Percentiles rank a stretch among this genome's conserved stretches.
Conservation (phyloP, 306 rosid genomes). For the Lotus japonicus region DNA sequence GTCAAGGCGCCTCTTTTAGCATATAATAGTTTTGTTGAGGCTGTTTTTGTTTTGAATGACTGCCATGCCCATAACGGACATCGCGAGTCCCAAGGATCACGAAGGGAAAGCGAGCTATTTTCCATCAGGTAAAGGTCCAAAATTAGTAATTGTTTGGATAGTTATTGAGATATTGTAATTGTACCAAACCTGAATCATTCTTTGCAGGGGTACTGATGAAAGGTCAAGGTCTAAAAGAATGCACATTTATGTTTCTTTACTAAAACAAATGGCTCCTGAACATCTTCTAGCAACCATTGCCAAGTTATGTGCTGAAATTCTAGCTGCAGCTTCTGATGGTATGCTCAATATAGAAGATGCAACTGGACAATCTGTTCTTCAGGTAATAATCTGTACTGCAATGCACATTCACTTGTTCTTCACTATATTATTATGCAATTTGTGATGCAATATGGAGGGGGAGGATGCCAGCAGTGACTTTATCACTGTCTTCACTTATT, state of each 20-base stretch:
- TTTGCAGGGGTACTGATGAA: slow-evolving; percentile 78
- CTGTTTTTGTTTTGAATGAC: slow-evolving; percentile 82
- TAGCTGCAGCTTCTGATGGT: slow-evolving; percentile 90
- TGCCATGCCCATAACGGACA: slow-evolving; percentile 63
- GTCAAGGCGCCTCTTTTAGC: slow-evolving; percentile 90
- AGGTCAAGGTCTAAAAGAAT: slow-evolving; percentile 70
- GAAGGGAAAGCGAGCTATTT: slow-evolving; percentile 52
- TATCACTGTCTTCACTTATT: neutral
- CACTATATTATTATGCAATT: too few relatives aligned
- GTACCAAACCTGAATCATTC: slow-evolving; percentile 1
- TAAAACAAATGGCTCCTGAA: slow-evolving; percentile 94
- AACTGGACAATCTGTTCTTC: slow-evolving; percentile 74
- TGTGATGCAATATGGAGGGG: too few relatives aligned
- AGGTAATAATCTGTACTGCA: slow-evolving; percentile 34
- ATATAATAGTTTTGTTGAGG: slow-evolving; percentile 88
- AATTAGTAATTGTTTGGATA: neutral
- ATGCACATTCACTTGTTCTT: too few relatives aligned
- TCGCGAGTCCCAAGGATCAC: slow-evolving; percentile 45
- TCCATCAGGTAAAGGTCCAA: slow-evolving; percentile 61
- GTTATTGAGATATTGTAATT: neutral
- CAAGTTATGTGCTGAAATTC: slow-evolving; percentile 78
- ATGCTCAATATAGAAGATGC: slow-evolving; percentile 63
- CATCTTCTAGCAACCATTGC: slow-evolving; percentile 90
- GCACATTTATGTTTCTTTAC: slow-evolving; percentile 79
- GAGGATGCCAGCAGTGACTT: too few relatives aligned